A percentile compares a stretch with the other conserved stretches of the same genome.
These are phyloP conservation scores for Endocladia muricata DNA, from an alignment of 31 red algal species.

Conservation along the genomic window DNA sequence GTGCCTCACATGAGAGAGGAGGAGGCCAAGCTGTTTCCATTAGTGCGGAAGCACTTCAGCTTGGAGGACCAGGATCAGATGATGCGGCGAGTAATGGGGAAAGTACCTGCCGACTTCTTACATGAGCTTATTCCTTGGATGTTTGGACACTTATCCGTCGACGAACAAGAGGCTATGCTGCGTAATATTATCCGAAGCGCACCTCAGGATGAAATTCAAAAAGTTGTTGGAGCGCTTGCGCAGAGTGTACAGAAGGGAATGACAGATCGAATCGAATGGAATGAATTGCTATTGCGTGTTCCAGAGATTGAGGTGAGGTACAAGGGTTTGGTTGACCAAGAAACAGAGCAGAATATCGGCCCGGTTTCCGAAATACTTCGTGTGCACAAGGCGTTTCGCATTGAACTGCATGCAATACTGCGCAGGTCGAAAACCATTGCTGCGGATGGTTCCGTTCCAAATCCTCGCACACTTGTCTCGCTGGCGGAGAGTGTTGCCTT, in stretches of 20 bases:
- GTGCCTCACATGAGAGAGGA: conserved; percentile 81
- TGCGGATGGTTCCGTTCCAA: conserved; percentile 41
- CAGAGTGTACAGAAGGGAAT: conserved; percentile 57
- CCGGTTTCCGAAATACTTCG: conserved; percentile 87
- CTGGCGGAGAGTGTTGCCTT: conserved; percentile 79
- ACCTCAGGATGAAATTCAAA: conserved; percentile 42
- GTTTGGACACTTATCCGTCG: conserved; percentile 65
- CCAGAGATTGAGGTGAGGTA: conserved; percentile 68
- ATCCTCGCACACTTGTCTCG: conserved; percentile 68
- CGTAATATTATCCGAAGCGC: conserved; percentile 64
- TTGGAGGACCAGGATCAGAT: conserved; percentile 84
- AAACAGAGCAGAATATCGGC: conserved; percentile 48
- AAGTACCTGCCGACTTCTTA: conserved; percentile 73
- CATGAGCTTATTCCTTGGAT: conserved; percentile 94
- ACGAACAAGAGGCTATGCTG: conserved; percentile 86
- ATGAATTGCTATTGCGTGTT: conserved; percentile 66
- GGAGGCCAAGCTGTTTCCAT: conserved; percentile 83
- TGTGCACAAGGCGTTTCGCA: conserved; percentile 96
- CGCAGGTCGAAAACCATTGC: conserved; percentile 43
- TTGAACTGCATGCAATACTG: conserved; percentile 77
- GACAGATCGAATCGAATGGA: conserved; percentile 73
- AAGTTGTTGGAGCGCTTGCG: conserved; percentile 39
- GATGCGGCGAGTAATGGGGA: conserved; percentile 76
- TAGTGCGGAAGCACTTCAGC: conserved; percentile 81
- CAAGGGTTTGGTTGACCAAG: conserved; percentile 21